These are phyloP conservation scores for Leccinellum albellum DNA, from an alignment of 768 basidiomycete species.

Conservation along the genomic window DNA sequence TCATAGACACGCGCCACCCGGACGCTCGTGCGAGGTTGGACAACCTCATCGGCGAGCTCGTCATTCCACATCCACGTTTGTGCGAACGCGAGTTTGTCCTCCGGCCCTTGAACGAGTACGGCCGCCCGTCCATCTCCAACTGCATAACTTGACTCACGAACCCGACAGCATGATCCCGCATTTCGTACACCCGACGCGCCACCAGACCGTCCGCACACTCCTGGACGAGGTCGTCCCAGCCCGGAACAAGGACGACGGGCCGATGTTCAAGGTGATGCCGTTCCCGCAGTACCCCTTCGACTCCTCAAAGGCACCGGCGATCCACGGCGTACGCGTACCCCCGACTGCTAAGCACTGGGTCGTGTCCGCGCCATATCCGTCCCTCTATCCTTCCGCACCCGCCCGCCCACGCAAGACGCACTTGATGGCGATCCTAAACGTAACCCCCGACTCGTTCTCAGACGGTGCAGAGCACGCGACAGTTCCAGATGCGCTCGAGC, in stretches of 20 bases:
- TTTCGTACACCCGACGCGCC: constrained; percentile 58
- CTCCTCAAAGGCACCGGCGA: background rate
- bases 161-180: constrained; percentile 71
- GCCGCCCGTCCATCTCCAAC: background rate
- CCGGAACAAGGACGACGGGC: constrained; percentile 31
- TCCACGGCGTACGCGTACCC: constrained; percentile 13
- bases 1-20: constrained; percentile 55
- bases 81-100: constrained; percentile 90
- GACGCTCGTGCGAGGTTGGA: constrained; percentile 45
- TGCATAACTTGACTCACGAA: background rate
- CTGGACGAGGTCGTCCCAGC: constrained; percentile 38
- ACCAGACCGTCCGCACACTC: constrained; percentile 45
- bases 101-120: constrained; percentile 83
- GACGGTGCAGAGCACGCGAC: constrained; percentile 67
- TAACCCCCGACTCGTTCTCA: constrained; percentile 95
- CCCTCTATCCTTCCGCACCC: constrained; percentile 1
- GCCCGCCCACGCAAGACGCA: constrained; percentile 43
- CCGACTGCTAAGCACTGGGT: constrained; percentile 24
- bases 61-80: constrained; percentile 81
- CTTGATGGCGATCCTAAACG: constrained; percentile 91
- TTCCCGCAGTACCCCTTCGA: constrained; percentile 56
- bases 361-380: constrained; percentile 16
- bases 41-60: constrained; percentile 61
- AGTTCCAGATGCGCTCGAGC: constrained; percentile 50
- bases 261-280: constrained; percentile 72